Conservation (phyloP, 768 basidiomycete species). For the Suillus placidus region DNA sequence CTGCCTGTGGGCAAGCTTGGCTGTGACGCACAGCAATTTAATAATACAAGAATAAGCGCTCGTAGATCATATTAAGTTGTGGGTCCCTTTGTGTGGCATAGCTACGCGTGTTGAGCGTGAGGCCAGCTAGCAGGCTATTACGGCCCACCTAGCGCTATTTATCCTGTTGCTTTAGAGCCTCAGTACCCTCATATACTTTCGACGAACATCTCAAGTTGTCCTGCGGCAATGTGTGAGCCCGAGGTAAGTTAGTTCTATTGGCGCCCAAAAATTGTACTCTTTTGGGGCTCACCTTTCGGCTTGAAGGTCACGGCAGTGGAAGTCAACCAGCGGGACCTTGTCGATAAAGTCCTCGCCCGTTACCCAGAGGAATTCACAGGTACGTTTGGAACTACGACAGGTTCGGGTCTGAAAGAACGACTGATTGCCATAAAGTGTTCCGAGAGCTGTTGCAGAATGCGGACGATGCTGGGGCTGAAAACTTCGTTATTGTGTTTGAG, state of each 20-base stretch:
- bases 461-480: constrained; percentile 46
- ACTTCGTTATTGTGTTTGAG: constrained; percentile 40
- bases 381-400: not conserved
- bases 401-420: not conserved
- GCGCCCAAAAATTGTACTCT: not conserved
- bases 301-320: constrained; percentile 6
- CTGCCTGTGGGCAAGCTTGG: not conserved
- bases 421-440: constrained; percentile 36
- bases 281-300: not conserved
- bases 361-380: constrained; percentile 22
- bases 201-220: not conserved
- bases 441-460: constrained; percentile 61
- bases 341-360: constrained; percentile 21
- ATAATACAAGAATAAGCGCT: not conserved
- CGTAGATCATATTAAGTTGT: not conserved
- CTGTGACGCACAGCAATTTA: not conserved
- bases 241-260: not conserved
- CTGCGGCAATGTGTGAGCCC: not conserved
- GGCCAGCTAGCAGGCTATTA: not conserved
- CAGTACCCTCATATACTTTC: not conserved
- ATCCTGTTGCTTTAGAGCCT: not conserved
- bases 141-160: not conserved
- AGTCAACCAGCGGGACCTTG: constrained; percentile 18
- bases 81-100: not conserved
- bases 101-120: not conserved